These are phyloP conservation scores for Carex pumila DNA, from an alignment of 176 grass and related monocot genomes.

Conservation along the genomic window DNA sequence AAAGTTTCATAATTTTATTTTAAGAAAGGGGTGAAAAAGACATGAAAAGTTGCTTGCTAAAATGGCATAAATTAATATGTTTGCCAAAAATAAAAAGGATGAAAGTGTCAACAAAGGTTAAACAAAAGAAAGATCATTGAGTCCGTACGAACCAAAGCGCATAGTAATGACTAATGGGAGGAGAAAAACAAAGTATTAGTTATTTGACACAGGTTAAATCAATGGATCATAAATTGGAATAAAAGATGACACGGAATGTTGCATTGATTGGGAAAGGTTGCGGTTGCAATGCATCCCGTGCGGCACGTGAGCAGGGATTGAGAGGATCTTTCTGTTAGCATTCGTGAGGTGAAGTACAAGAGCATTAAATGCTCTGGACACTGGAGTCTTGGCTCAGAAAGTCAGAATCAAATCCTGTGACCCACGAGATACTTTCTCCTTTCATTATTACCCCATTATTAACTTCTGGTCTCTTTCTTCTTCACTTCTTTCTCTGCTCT, in stretches of 20 bases:
- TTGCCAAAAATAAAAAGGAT: no score
- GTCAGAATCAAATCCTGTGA: slow-evolving; percentile 17
- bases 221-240: background rate
- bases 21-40: no score
- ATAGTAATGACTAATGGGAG: no score
- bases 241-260: background rate
- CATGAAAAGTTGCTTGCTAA: no score
- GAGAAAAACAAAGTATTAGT: no score
- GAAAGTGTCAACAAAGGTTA: no score
- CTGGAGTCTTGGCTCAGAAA: background rate
- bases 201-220: no score
- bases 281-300: slow-evolving; percentile 11
- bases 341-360: slow-evolving; percentile 21
- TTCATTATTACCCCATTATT: slow-evolving; percentile 27
- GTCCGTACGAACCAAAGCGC: no score
- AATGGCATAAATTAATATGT: no score
- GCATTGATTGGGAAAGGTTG: background rate
- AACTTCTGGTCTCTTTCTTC: background rate
- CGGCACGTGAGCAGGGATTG: slow-evolving; percentile 18
- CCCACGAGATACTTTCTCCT: slow-evolving; percentile 9
- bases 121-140: no score
- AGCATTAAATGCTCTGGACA: background rate
- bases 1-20: no score
- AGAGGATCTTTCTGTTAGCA: slow-evolving; percentile 30
- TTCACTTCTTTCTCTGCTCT: background rate